Evolutionary conservation across 2,329 filamentous ascomycete genomes (phyloP).

Genomic region (Colletotrichum caudatum): DNA sequence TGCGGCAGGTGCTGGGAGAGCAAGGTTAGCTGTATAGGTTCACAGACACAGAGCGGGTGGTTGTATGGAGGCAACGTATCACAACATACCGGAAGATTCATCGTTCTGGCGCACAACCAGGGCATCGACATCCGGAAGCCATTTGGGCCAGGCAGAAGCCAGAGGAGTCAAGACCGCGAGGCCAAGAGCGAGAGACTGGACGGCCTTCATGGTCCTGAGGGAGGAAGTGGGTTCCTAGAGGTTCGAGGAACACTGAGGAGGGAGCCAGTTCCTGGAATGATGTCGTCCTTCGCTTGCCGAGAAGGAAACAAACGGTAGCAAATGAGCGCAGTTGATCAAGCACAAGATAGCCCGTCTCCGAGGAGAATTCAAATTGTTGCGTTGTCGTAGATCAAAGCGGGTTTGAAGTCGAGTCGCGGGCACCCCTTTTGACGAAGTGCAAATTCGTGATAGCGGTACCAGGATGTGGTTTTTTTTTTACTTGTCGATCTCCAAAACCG

Average conservation of each 20-base stretch:
- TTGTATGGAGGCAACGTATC: conserved; percentile 28
- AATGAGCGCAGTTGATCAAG: conserved; percentile 12
- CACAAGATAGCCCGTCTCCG: background rate
- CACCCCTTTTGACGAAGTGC: conserved; percentile 30
- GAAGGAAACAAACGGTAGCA: background rate
- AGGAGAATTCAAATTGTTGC: background rate
- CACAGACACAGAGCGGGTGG: background rate
- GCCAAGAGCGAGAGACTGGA: conserved; percentile 43
- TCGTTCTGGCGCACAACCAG: conserved; percentile 64
- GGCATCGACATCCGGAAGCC: conserved; percentile 65
- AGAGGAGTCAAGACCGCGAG: conserved; percentile 50
- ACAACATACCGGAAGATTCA: conserved; percentile 43
- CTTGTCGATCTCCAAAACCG: background rate
- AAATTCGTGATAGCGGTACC: conserved; percentile 26
- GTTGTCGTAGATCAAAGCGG: conserved; percentile 3
- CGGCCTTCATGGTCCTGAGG: conserved; percentile 39
- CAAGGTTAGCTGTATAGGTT: conserved; percentile 18
- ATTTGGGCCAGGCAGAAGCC: conserved; percentile 68
- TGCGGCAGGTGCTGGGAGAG: conserved; percentile 20
- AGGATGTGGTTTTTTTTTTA: background rate
- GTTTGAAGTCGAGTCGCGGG: conserved; percentile 7
- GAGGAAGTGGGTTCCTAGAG: background rate
- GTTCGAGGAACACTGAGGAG: background rate
- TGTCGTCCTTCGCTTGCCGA: background rate
- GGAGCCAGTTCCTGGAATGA: background rate